Base-by-base conservation (phyloP, 352 stramenopile genomes). In the Globisporangium middletonii region DNA sequence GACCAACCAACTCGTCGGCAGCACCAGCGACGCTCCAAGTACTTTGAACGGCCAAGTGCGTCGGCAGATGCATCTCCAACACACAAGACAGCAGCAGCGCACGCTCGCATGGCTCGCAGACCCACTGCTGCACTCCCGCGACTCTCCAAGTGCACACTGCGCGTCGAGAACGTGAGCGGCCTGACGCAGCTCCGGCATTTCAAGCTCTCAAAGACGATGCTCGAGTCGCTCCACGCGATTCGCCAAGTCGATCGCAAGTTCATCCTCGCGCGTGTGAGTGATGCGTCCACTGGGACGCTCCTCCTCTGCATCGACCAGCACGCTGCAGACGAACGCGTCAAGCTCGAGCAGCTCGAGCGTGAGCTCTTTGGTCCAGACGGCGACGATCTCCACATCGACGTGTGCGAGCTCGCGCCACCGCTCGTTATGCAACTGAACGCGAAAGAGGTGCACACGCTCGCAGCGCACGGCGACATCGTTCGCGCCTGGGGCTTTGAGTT, bases 241-340 rank as follows among this genome's bases (percentile, higher is more conserved):
- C 74, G 75, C 2, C 91, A 97, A 65, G 78, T 97, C 28, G 89
- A 97, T 62, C 70, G 74, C 8, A 97, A 97, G 63, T 97, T 97
- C 65, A 94, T 97, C 52, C 75, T 97, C 12, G 85, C 84, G 45
- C 70, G 69, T 60, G 70, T 69, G 13, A 56, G 55, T 19, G 69
- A 65, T 23, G 59, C 59, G 35, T 19, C 41, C 28, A 18, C 28
- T 51, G 65, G 63, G 2, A 71, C 56, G 12, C 47, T 93, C 33
- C 51, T 92, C 4, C 44, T 94, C 46, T 94, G 85, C 19, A 88
- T 97, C 23, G 91, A 97, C 28, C 91, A 97, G 57, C 91, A 97
- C 55, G 91, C 91, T 37, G 91, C 88, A 27, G 89, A 97, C 50
- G 91, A 97, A 50, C 77, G 91, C 4, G 71, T 97, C 6, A 75